These are phyloP conservation scores for Pseudogymnoascus pannorum DNA, from an alignment of 2,329 filamentous ascomycete species.

Conservation along the genomic window DNA sequence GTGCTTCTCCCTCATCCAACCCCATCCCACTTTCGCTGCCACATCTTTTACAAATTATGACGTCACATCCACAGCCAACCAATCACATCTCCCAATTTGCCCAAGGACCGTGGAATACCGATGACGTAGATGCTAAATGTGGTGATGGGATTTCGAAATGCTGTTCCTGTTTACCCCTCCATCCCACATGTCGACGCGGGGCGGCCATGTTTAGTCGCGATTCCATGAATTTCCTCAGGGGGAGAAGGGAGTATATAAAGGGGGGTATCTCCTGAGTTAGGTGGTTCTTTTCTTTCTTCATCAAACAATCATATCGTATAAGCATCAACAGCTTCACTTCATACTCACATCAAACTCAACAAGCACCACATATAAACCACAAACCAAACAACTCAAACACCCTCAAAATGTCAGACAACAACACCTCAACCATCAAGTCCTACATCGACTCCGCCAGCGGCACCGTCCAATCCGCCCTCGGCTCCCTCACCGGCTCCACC, in stretches of 20 bases:
- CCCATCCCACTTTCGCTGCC: background rate
- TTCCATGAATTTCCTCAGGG: background rate
- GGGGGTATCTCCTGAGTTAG: background rate
- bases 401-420: conserved; percentile 43
- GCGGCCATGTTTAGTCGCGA: background rate
- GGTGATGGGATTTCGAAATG: background rate
- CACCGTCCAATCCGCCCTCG: conserved; percentile 63
- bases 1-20: background rate
- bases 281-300: background rate
- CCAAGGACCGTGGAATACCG: background rate
- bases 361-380: conserved; percentile 11
- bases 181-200: background rate
- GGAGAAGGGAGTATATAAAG: background rate
- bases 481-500: conserved; percentile 64
- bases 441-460: conserved; percentile 68
- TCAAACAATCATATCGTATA: background rate
- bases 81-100: background rate
- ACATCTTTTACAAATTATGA: background rate
- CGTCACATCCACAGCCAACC: background rate
- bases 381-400: conserved; percentile 10
- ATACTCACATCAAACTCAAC: background rate
- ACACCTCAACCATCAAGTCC: conserved; percentile 68
- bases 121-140: background rate
- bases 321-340: conserved; percentile 12
- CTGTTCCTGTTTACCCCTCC: conserved; percentile 1